Base-by-base conservation (phyloP, 352 stramenopile genomes). In the Globisporangium cederbergense region DNA sequence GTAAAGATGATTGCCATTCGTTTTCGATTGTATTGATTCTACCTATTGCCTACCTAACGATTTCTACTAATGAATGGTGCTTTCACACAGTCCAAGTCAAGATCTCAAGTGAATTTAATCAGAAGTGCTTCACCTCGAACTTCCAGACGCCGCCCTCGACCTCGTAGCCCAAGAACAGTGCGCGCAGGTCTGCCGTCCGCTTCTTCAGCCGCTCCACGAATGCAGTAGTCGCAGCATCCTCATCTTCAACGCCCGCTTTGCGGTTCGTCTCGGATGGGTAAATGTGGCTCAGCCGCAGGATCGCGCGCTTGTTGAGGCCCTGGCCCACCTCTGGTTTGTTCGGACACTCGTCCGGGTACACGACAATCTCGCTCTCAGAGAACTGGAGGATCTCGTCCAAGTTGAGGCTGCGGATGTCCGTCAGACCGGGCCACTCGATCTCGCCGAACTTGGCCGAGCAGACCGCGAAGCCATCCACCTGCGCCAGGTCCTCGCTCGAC, bases 61-160 rank as follows among this genome's bases (percentile, higher is more conserved):
- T 57, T 57, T 57, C 20, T 8, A 38, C 51, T 43, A 57, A 57
- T 57, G 30, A 57, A 57, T 22, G 51, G 20, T 43, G 20, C 28
- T 57, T 43, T 57, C 32, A 20, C 20, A 43, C 18, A 57, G 28
- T 25, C 6, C 34, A 40, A 38, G 13, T 18, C 50, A 56, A 56
- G 28, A 28, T 38, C n/a, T 28, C 28, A 42, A 57, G 28, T 28
- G 32, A 25, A n/a, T 40, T 54, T 54, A 20, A 34, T 56, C 65
- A 75, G 34, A 85, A 87, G 43, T 85, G 75, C 58, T 83, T 55
- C 16, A 84, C 78, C 18, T 73, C 56, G 50, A 87, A 86, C 45
- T 56, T 75, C 75, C 77, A 87, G 45, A 83, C 61, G 6, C 77
- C 77, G n/a, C 61, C 43, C 6, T 42, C 47, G 11, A 64, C 40